Base-by-base conservation (phyloP, 2,329 filamentous ascomycete genomes). In the Trichoderma semiorbis region DNA sequence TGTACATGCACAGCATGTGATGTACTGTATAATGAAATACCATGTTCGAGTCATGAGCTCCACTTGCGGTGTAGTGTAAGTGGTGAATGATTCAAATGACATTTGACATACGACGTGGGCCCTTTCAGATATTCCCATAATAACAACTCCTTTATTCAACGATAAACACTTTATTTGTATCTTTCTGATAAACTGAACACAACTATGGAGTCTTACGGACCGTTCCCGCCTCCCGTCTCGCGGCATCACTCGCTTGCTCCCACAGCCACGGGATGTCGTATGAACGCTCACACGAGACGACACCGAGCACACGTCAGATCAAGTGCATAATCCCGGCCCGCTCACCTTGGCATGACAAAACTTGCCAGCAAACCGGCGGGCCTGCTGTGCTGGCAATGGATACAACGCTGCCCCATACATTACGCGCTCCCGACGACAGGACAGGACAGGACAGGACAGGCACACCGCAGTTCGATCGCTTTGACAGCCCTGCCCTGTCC, bases 321-420 rank as follows among this genome's bases (percentile, higher is more conserved):
- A 3, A 50, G 43, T 47, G 57, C 57, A 50, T 28, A 34, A 50
- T n/a, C 14, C 16, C 57, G 55, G 26, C 39, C 65, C 66, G 36
- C 55, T 53, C 32, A 47, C 18, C 64, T 55, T 57, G 47, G 64
- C 64, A 28, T 57, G 64, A 34, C 64, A 55, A 55, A 57, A 24
- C 21, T 2, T 28, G 64, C 64, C 64, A 67, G 28, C 64, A 67
- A 57, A 67, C 21, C 16, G 21, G 63, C 50, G 63, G 65, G 53
- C 10, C 28, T 60, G 67, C 39, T 69, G 67, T 36, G 67, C 21
- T 69, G 67, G 67, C 67, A 57, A 57, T 53, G 28, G 26, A 24
- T 36, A 28, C 64, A 39, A 58, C 50, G 60, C n/a, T 32, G 64
- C 50, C 64, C 64, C 64, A 58, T 67, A 5, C 21, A 39, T 36